Evolutionary conservation across 2,329 filamentous ascomycete genomes (phyloP).

Genomic region (Pezicula carpinea): DNA sequence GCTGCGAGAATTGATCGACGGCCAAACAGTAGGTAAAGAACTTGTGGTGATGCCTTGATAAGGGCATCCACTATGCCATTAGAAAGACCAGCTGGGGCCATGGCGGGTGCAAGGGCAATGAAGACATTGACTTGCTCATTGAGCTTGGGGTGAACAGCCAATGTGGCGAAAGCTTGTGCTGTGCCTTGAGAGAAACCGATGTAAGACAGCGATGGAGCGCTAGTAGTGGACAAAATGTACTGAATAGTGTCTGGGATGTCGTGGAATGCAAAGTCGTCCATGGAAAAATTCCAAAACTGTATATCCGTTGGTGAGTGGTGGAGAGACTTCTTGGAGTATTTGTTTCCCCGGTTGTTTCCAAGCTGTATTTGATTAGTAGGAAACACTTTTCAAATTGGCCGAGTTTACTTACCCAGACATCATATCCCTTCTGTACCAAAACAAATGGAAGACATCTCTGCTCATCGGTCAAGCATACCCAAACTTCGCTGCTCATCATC

Average conservation of each 20-base stretch:
- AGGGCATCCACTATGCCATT: slow-evolving; percentile 90
- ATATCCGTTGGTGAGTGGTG: slow-evolving; percentile 67
- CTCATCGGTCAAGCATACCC: slow-evolving; percentile 87
- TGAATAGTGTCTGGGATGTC: slow-evolving; percentile 94
- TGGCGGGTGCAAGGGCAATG: slow-evolving; percentile 90
- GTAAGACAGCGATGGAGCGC: slow-evolving; percentile 82
- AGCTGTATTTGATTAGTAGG: slow-evolving; percentile 48
- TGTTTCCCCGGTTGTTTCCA: slow-evolving; percentile 97
- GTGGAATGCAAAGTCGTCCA: slow-evolving; percentile 96
- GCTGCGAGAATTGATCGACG: slow-evolving; percentile 86
- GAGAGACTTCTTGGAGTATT: slow-evolving; percentile 95
- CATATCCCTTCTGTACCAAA: slow-evolving; percentile 85
- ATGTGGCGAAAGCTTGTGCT: slow-evolving; percentile 88
- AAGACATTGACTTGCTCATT: slow-evolving; percentile 95
- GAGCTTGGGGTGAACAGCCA: slow-evolving; percentile 86
- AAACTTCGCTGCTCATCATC: slow-evolving; percentile 98
- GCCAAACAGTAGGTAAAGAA: slow-evolving; percentile 90
- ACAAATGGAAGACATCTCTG: slow-evolving; percentile 84
- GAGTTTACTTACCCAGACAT: slow-evolving; percentile 72
- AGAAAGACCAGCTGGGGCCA: slow-evolving; percentile 87
- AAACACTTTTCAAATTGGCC: background rate
- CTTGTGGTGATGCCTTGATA: slow-evolving; percentile 87
- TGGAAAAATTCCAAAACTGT: slow-evolving; percentile 95
- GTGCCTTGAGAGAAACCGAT: slow-evolving; percentile 97
- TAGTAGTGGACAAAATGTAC: slow-evolving; percentile 82